Conservation (phyloP, 768 basidiomycete genomes). For the Rhodocollybia butyracea region DNA sequence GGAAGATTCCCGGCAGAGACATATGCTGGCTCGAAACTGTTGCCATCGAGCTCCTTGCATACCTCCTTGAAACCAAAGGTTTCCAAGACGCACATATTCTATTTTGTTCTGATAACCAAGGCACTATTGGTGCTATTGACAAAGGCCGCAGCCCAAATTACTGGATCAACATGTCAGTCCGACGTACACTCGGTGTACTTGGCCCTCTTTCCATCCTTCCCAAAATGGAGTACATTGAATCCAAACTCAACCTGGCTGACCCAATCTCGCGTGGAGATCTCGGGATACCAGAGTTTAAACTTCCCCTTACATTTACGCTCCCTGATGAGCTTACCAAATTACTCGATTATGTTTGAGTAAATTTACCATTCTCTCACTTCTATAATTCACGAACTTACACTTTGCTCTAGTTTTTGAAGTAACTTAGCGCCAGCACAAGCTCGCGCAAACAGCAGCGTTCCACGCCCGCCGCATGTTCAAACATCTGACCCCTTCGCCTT, state of each 20-base stretch:
- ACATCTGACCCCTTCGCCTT: background rate
- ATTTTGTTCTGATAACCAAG: slow-evolving; percentile 32
- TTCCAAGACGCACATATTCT: slow-evolving; percentile 20
- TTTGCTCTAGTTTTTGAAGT: background rate
- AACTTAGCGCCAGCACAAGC: background rate
- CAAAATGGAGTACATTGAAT: slow-evolving; percentile 12
- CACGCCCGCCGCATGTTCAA: background rate
- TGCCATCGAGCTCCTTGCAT: slow-evolving; percentile 15
- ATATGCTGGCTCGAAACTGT: slow-evolving; percentile 24
- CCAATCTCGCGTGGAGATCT: slow-evolving; percentile 16
- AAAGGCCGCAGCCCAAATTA: slow-evolving; percentile 16
- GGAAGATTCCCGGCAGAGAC: slow-evolving; percentile 13
- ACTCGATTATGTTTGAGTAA: slow-evolving; percentile 6
- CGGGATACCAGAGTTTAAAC: background rate
- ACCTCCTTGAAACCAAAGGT: slow-evolving; percentile 4
- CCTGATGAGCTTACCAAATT: slow-evolving; percentile 1
- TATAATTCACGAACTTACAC: background rate
- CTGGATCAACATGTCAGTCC: slow-evolving; percentile 16
- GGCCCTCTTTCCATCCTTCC: slow-evolving; percentile 8
- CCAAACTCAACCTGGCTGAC: slow-evolving; percentile 18
- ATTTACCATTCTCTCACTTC: background rate
- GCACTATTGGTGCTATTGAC: slow-evolving; percentile 26
- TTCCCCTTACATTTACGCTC: background rate
- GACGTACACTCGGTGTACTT: background rate
- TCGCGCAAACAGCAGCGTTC: background rate